Conservation (phyloP, 2,329 filamentous ascomycete genomes). For the Cercospora sp. region DNA sequence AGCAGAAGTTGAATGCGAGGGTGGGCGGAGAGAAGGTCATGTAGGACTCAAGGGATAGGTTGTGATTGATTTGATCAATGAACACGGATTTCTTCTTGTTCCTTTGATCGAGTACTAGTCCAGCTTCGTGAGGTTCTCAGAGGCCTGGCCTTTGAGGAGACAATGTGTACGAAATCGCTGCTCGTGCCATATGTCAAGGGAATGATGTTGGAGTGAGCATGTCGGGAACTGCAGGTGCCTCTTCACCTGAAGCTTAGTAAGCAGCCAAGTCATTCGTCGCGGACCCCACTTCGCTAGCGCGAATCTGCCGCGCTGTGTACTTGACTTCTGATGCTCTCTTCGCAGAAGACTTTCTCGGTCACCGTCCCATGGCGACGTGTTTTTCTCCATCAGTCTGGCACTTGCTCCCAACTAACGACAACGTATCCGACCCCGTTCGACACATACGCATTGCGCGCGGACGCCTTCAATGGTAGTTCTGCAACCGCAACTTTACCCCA, state of each 20-base stretch:
- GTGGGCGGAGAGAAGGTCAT: not conserved
- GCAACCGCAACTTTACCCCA: not conserved
- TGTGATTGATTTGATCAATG: not conserved
- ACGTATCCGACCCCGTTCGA: not conserved
- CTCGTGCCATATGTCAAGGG: not conserved
- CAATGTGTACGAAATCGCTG: not conserved
- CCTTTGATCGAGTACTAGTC: not conserved
- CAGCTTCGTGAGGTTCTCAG: not conserved
- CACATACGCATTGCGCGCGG: not conserved
- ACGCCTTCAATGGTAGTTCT: not conserved
- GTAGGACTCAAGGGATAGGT: not conserved
- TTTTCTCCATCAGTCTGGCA: not conserved
- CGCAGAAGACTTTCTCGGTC: not conserved
- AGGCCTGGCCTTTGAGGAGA: not conserved
- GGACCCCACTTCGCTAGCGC: not conserved
- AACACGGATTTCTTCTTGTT: not conserved
- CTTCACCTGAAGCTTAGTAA: not conserved
- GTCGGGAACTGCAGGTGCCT: not conserved
- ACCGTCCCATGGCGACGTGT: not conserved
- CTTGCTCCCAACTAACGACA: not conserved
- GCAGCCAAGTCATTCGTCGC: not conserved
- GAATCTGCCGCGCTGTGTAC: not conserved
- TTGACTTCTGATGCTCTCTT: not conserved
- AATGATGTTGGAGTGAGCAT: not conserved
- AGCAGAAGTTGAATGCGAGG: slow-evolving; percentile 40